These are phyloP conservation scores for Kodamaea fukazawae DNA, from an alignment of 805 yeast species.

Conservation along the genomic window DNA sequence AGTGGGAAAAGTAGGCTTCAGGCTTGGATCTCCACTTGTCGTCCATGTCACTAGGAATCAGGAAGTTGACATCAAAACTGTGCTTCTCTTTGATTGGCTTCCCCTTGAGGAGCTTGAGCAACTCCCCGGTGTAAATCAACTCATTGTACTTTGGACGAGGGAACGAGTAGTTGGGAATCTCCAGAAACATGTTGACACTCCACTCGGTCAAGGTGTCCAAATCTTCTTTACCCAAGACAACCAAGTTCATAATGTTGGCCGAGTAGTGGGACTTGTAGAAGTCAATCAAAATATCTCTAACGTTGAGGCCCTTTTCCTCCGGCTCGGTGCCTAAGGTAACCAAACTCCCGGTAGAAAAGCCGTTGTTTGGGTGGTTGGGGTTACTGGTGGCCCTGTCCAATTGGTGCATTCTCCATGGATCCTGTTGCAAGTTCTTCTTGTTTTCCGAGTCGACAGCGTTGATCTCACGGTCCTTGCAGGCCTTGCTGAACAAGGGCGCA, in stretches of 20 bases:
- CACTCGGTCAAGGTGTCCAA: slow-evolving; percentile 68
- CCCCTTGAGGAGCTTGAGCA: slow-evolving; percentile 57
- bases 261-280: slow-evolving; percentile 75
- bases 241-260: slow-evolving; percentile 84
- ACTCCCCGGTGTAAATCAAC: slow-evolving; percentile 51
- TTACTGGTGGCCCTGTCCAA: slow-evolving; percentile 73
- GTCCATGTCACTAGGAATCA: slow-evolving; percentile 70
- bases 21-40: slow-evolving; percentile 66
- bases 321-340: slow-evolving; percentile 73
- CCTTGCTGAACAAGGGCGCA: slow-evolving; percentile 66
- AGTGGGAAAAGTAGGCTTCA: slow-evolving; percentile 67
- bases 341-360: slow-evolving; percentile 87
- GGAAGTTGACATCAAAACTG: slow-evolving; percentile 63
- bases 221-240: slow-evolving; percentile 77
- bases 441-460: slow-evolving; percentile 95
- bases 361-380: slow-evolving; percentile 75
- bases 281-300: slow-evolving; percentile 74
- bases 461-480: slow-evolving; percentile 88
- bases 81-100: slow-evolving; percentile 82
- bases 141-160: slow-evolving; percentile 44
- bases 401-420: slow-evolving; percentile 85
- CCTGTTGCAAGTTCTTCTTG: slow-evolving; percentile 89
- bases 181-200: slow-evolving; percentile 65
- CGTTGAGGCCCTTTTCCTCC: slow-evolving; percentile 56
- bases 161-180: slow-evolving; percentile 52